These are phyloP conservation scores for Chamaecrista fasciculata DNA, from an alignment of 306 rosid species.

Conservation along the genomic window DNA sequence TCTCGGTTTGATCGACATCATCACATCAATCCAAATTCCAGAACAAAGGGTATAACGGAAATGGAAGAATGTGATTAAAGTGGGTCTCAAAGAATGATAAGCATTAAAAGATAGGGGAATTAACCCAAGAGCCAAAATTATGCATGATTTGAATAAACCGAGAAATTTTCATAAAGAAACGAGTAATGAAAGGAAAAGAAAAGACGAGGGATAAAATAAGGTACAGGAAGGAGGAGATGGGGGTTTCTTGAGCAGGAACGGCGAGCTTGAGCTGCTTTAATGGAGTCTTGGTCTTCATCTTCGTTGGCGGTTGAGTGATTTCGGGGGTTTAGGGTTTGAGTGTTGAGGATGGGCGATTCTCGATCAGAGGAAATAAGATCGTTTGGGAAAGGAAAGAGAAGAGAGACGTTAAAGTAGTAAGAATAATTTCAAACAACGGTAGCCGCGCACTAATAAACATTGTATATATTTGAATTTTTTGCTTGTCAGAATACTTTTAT, in stretches of 20 bases:
- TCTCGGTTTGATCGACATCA: background rate
- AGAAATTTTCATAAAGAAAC: background rate
- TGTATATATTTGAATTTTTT: background rate
- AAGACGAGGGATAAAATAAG: background rate
- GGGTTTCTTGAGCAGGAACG: constrained; percentile 81
- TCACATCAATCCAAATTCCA: background rate
- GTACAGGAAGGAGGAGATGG: constrained; percentile 79
- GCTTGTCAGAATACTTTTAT: background rate
- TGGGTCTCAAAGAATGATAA: constrained; percentile 3
- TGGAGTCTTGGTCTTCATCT: constrained; percentile 86
- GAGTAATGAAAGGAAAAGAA: background rate
- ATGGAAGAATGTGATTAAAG: background rate
- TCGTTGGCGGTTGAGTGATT: background rate
- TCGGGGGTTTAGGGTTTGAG: constrained; percentile 3
- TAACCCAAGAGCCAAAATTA: background rate
- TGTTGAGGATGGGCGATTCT: background rate
- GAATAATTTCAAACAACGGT: constrained; percentile 44
- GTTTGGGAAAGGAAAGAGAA: background rate
- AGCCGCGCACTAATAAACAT: constrained; percentile 40
- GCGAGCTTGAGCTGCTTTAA: constrained; percentile 84
- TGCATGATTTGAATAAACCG: background rate
- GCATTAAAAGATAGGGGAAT: background rate
- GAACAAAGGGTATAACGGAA: background rate
- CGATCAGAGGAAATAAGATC: background rate
- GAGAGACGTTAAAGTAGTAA: constrained; percentile 14